Base-by-base conservation (phyloP, 345 rosid genomes). In the Physaria fendleri region DNA sequence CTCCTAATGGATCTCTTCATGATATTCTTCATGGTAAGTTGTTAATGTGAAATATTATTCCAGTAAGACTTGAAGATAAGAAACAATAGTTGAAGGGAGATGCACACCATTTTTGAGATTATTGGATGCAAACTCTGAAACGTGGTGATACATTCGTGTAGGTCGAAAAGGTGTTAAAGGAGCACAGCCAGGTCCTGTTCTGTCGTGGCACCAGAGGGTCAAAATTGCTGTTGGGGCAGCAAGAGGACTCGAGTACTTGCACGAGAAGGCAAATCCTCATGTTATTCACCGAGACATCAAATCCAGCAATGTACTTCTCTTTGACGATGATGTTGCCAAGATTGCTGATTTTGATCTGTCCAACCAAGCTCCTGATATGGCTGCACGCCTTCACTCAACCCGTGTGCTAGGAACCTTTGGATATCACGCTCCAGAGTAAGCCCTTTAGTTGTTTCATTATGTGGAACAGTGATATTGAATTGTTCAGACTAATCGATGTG, bases 381-480 rank as follows among this genome's bases (percentile, higher is more conserved):
- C 97, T 25, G 97, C 97, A 1, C 95, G 96, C 35, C 94, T 93
- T 40, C 94, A 88, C 71, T 88, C 99, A 6, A 92, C 95, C 25
- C 94, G 97, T 76, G 97, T 93, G 46, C 79, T 88, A 28, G 97
- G 99, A 64, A 93, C 89, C 68, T 93, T 93, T 53, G 97, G 95
- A 48, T 93, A 86, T 71, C 99, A 93, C 73, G 99, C 97, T 56
- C 99, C 99, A 27, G 99, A 93, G 99, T 93, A 81, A 80, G 88
- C 28, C 35, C 47, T 71, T 23, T 48, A 17, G 40, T 4, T 68
- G 22, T 30, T 27, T 58, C 30, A 8, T 13, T 34, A 34, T 33
- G 24, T 24, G 17, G 11, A 48, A 66, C 51, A 38, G 16, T 60
- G 16, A 15, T 27, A 12, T 41, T 50, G 9, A 12, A 28, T 38